Evolutionary conservation across 495 filamentous ascomycete species (phyloP).

Genomic region (Pyrenula massariospora): DNA sequence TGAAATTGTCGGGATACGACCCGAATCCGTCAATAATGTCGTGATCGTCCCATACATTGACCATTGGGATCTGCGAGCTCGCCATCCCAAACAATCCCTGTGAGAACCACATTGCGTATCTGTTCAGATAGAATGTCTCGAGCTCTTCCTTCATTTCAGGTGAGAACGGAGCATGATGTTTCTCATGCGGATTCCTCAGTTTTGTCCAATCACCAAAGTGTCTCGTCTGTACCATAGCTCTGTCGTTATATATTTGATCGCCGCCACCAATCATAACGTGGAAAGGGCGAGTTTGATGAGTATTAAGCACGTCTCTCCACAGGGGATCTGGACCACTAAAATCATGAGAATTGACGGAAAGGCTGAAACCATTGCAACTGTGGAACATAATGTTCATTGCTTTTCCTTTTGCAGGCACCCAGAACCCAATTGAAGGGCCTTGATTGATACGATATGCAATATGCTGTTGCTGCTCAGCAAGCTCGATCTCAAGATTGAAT

Average conservation of each 20-base stretch:
- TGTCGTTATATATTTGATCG: conserved; percentile 94
- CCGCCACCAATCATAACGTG: conserved; percentile 98
- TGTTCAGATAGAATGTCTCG: conserved; percentile 73
- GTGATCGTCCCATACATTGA: conserved; percentile 97
- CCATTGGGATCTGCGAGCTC: conserved; percentile 90
- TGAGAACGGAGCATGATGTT: conserved; percentile 63
- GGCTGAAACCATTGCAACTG: conserved; percentile 90
- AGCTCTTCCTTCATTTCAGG: conserved; percentile 72
- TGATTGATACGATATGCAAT: conserved; percentile 94
- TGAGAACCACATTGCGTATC: conserved; percentile 87
- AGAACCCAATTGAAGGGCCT: conserved; percentile 82
- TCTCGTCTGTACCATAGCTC: conserved; percentile 56
- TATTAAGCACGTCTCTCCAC: conserved; percentile 92
- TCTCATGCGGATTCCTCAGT: conserved; percentile 68
- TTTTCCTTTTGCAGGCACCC: conserved; percentile 78
- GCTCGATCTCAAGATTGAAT: conserved; percentile 87
- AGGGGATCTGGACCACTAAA: conserved; percentile 90
- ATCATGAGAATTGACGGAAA: conserved; percentile 60
- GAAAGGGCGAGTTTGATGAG: conserved; percentile 84
- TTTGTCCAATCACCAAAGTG: conserved; percentile 73
- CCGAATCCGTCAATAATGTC: conserved; percentile 97
- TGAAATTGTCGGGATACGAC: conserved; percentile 84
- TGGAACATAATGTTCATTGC: conserved; percentile 99
- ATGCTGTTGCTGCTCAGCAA: conserved; percentile 60
- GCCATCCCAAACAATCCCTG: conserved; percentile 89